Percentiles rank a stretch among this genome's conserved stretches.
Evolutionary conservation across 495 filamentous ascomycete genomes (phyloP).

Genomic region (Thozetella sp.): DNA sequence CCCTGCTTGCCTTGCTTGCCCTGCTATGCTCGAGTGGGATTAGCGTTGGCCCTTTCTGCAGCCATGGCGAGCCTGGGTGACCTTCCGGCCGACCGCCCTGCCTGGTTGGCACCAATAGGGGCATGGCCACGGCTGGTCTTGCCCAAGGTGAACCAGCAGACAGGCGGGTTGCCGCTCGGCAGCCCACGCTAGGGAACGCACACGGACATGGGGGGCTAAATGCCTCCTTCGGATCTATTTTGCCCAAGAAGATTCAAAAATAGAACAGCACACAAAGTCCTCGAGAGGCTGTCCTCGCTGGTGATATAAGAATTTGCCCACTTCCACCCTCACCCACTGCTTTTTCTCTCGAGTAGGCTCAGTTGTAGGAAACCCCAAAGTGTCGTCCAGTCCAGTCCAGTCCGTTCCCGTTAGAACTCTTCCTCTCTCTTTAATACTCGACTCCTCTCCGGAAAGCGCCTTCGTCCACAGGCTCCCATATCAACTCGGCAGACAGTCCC

Average conservation of each 20-base stretch:
- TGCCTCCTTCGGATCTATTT: slow-evolving; percentile 31
- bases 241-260: slow-evolving; percentile 37
- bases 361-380: slow-evolving; percentile 43
- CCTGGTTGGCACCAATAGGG: slow-evolving; percentile 44
- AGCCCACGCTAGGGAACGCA: slow-evolving; percentile 10
- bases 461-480: slow-evolving; percentile 33
- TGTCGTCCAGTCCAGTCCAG: slow-evolving; percentile 43
- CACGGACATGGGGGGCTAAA: slow-evolving; percentile 26
- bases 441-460: slow-evolving; percentile 20
- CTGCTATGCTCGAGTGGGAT: slow-evolving; percentile 25
- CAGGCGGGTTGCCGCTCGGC: slow-evolving; percentile 4
- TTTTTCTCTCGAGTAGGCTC: slow-evolving; percentile 30
- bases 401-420: slow-evolving; percentile 36
- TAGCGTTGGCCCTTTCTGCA: slow-evolving; percentile 28
- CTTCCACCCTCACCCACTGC: slow-evolving; percentile 25
- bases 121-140: slow-evolving; percentile 18
- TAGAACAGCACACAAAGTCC: slow-evolving; percentile 28
- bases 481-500: slow-evolving; percentile 10
- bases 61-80: slow-evolving; percentile 24
- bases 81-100: slow-evolving; percentile 40
- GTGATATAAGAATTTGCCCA: slow-evolving; percentile 53
- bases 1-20: slow-evolving; percentile 4
- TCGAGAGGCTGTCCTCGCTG: slow-evolving; percentile 7
- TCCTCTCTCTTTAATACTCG: slow-evolving; percentile 35
- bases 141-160: slow-evolving; percentile 8